Base-by-base conservation (phyloP, 768 basidiomycete species). In the Phaeotremella skinneri region DNA sequence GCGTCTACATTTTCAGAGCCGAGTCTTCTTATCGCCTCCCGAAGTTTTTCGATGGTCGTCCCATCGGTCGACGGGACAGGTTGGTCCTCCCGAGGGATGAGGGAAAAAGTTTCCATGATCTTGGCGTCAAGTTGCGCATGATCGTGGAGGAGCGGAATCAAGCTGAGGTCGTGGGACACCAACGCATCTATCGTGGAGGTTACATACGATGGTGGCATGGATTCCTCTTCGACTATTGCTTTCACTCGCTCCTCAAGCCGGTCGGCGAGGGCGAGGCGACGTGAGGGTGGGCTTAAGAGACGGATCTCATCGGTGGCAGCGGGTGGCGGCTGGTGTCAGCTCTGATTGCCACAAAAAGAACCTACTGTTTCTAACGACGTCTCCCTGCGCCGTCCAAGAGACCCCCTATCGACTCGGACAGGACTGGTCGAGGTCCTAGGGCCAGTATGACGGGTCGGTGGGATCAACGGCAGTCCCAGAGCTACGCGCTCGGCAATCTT, bases 291-390 rank as follows among this genome's bases (percentile, higher is more conserved):
- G 49, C 55, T 58, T 2, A 66, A 49, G 6, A 56, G 54, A 11
- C 68, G 59, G 20, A 69, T 60, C 7, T 66, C 62, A 32, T 64
- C 68, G 27, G 59, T 69, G 7, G 64, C 51, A 6, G 25, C 49
- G 5, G 45, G 47, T 39, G 54, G 20, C 5, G 29, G 52, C 29
- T 53, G 23, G 32, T 14, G 20, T 45, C 43, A 45, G 43, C 43
- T 45, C 11, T 13, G 6, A 21, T 20, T 45, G 13, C 6, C 13
- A 45, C 21, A 45, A 7, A 45, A 7, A 7, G 17, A 7, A 37
- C 34, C 17, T 17, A 37, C 34, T 7, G 34, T 17, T 37, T 37
- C 34, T 7, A 7, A 7, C 6, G 14, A 51, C 13, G 13, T 51
- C 29, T 17, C 14, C 34, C n/a, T 11, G 34, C 34, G 41, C 25